Evolutionary conservation across 2,329 filamentous ascomycete species (phyloP).

Genomic region (Fusarium nanum): DNA sequence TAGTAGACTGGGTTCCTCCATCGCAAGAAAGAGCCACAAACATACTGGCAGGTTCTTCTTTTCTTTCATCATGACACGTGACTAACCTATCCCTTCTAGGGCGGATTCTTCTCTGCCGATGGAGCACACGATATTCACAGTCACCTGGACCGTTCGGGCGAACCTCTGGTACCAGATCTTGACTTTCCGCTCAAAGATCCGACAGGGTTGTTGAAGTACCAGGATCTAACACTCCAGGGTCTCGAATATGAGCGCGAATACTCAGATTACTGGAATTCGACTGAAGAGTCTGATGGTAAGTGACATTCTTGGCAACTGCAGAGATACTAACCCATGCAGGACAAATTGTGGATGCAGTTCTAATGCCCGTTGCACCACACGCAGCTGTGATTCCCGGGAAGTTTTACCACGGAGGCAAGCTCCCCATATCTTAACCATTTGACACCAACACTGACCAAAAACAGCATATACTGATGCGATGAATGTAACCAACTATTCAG

Average conservation of each 20-base stretch:
- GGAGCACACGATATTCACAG: conserved; percentile 54
- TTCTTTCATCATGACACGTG: fast-evolving
- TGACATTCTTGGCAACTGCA: conserved; percentile 1
- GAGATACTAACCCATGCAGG: conserved; percentile 38
- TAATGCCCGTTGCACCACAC: conserved; percentile 63
- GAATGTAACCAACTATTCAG: conserved; percentile 68
- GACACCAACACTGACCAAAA: too few relatives aligned
- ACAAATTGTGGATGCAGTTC: conserved; percentile 66
- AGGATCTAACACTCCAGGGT: conserved; percentile 63
- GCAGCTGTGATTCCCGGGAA: conserved; percentile 60
- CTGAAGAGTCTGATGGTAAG: conserved; percentile 60
- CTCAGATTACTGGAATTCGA: conserved; percentile 73
- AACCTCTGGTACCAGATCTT: conserved; percentile 60
- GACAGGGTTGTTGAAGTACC: conserved; percentile 49
- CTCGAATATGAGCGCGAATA: conserved; percentile 68
- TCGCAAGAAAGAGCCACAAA: conserved; percentile 17
- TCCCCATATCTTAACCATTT: too few relatives aligned
- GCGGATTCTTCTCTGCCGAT: conserved; percentile 50
- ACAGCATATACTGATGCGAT: conserved; percentile 54
- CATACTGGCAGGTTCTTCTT: conserved; percentile 10
- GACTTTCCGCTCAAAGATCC: conserved; percentile 46
- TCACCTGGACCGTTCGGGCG: conserved; percentile 66
- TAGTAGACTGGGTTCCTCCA: conserved; percentile 37
- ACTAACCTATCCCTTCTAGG: neutral
- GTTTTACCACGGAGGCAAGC: conserved; percentile 53